Base-by-base conservation (phyloP, 1,139 yeast species). In the Candida gigantensis region DNA sequence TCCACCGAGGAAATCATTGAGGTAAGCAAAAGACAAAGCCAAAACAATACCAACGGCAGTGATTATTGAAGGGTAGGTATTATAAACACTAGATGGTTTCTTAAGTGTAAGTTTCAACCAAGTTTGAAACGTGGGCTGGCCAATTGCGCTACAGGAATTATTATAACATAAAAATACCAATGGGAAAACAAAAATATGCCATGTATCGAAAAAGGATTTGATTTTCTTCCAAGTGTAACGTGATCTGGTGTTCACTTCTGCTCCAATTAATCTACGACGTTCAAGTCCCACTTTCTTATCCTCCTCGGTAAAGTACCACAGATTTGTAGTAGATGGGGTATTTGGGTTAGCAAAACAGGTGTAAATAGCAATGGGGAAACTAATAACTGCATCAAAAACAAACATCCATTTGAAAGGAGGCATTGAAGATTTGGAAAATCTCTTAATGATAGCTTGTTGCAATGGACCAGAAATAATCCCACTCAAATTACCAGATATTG, bases 181-280 rank as follows among this genome's bases (percentile, higher is more conserved):
- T 1, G 80, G 79, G 50, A 74, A 73, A 3, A 74, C 64, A 33
- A 52, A 72, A 7, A 72, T 55, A 48, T 73, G 78, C 78, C 79
- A 74, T 6, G 77, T 66, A 38, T 53, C 60, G 56, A 72, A 70
- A 44, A 71, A 68, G 1, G 63, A 35, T 47, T 65, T 70, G 36
- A 71, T 57, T 40, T 67, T 65, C 3, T 47, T 42, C 62, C 62
- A 58, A 2, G 76, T 64, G 47, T 68, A 72, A 26, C 58, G 64
- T 33, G 63, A 61, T 52, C 77, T 60, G 1, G 72, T 68, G 36
- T 67, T 68, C 42, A 72, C 51, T 46, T 70, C 68, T 4, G 76
- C 76, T 1, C 77, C 75, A 19, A 66, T 58, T 35, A 71, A 51
- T 46, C 75, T 60, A 51, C 76, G 61, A 44, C 71, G 52, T 44